Base-by-base conservation (phyloP, 1,284 basidiomycete species). In the Volvariella surrecta region DNA sequence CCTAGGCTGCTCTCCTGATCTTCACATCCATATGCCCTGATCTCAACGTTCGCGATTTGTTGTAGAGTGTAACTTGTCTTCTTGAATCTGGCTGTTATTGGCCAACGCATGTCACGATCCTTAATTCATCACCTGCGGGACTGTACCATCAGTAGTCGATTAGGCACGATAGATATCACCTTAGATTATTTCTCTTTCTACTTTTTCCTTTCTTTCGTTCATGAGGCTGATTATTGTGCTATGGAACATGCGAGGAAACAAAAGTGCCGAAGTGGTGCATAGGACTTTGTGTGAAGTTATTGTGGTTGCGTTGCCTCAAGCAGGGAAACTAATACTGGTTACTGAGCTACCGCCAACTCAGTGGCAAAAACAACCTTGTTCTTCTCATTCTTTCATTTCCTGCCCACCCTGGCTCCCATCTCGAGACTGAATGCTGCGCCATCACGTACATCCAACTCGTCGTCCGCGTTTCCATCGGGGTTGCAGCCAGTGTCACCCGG, bases 401-500 rank as follows among this genome's bases (percentile, higher is more conserved):
- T 55, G 54, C 56, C 56, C 65, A 63, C 53, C 58, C 64, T 70
- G 67, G 67, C 66, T 40, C 63, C 62, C 39, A 53, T 67, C 52
- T 71, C 73, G 55, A 69, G 73, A 47, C 66, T 59, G 53, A 58
- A 68, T 64, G 66, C 59, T 46, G 54, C 67, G 39, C 57, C 66
- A 30, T 64, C 69, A 54, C 76, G 76, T 56, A 58, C 70, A 41
- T 64, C 69, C 45, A 59, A 63, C 37, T 65, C 71, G 43, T 65
- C 72, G 13, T 66, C 76, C 16, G 62, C 76, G n/a, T 76, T 72
- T 56, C 68, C 73, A 4, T 52, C 67, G 18, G 68, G 70, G 34
- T 67, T 80, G 24, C 73, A 72, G 39, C 77, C 79, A 17, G 66
- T 76, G 49, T 71, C 68, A 2, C 70, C 73, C 3, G 67, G 66